Base-by-base conservation (phyloP, 352 stramenopile species). In the Globisporangium paroecandrum region DNA sequence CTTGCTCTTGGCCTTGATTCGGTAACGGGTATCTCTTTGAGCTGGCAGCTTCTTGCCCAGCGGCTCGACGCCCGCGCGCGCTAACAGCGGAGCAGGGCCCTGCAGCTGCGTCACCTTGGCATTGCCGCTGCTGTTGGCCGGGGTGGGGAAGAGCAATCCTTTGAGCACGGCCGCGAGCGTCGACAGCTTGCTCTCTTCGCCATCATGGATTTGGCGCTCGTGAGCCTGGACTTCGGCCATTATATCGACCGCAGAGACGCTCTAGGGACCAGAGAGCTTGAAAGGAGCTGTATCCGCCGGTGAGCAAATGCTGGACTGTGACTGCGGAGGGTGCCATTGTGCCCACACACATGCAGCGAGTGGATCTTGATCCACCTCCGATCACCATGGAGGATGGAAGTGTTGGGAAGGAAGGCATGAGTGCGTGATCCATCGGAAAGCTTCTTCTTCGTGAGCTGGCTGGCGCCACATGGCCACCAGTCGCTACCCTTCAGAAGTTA, bases 301-400 rank as follows among this genome's bases (percentile, higher is more conserved):
- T 4, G 25, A 20, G 54, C 25, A 58, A 58, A 58, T 58, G 54
- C 54, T 58, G 54, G 13, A 58, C 54, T 65, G 60, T 49, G 25
- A 38, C 38, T 46, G 38, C 38, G 4, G 38, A 46, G 38, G 38
- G 12, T 20, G 38, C 4, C 13, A 46, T 4, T 46, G 38, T 46
- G 38, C 12, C 36, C 36, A 0, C 36, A 13, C 34, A 41, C 36
- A 43, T 13, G 10, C 3, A 43, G 36, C 29, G 5, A 32, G 29
- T 32, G 29, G 29, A 8, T 32, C 29, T 2, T 32, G 29, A 32
- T 32, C 29, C 29, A 32, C 29, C 29, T 32, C 29, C 29, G 1
- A 32, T 32, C 29, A 32, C 29, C 29, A 32, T 32, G 29, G 29
- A 32, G 29, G 29, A 32, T 32, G 38, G 3, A 46, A 46, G 38